Evolutionary conservation across 805 yeast species (phyloP).

Genomic region (Cyberlindnera saturnus): DNA sequence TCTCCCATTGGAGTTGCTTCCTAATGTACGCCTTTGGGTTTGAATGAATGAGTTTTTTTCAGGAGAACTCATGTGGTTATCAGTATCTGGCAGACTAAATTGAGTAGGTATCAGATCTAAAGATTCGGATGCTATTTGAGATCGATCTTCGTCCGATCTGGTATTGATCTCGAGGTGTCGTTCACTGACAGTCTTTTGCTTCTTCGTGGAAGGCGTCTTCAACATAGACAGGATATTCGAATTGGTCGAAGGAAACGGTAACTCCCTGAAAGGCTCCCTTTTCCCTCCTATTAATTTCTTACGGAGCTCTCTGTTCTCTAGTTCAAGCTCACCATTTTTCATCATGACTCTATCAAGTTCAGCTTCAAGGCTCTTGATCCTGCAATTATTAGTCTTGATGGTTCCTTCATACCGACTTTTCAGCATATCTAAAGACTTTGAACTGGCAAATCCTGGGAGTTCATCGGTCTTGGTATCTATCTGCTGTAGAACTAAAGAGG

Average conservation of each 20-base stretch:
- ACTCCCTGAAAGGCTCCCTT: no score
- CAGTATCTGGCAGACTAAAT: slow-evolving; percentile 1
- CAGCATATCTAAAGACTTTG: background rate
- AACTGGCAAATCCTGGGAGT: background rate
- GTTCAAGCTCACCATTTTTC: background rate
- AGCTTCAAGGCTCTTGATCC: background rate
- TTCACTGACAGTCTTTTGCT: background rate
- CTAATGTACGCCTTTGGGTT: no score
- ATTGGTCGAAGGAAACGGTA: background rate
- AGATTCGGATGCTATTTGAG: background rate
- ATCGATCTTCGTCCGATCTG: background rate
- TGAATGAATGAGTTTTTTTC: no score
- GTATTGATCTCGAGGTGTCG: background rate
- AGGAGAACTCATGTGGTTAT: background rate
- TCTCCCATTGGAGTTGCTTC: background rate
- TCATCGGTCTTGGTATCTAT: slow-evolving; percentile 16
- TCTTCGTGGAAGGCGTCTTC: background rate
- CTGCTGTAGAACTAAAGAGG: no score
- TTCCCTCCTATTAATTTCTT: background rate
- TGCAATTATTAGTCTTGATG: background rate
- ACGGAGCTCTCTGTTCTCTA: background rate
- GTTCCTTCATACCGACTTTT: background rate
- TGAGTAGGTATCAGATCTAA: slow-evolving; percentile 7
- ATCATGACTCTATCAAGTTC: background rate
- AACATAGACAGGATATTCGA: background rate